These are phyloP conservation scores for Phytophthora fragariae DNA, from an alignment of 352 stramenopile species.

Conservation along the genomic window DNA sequence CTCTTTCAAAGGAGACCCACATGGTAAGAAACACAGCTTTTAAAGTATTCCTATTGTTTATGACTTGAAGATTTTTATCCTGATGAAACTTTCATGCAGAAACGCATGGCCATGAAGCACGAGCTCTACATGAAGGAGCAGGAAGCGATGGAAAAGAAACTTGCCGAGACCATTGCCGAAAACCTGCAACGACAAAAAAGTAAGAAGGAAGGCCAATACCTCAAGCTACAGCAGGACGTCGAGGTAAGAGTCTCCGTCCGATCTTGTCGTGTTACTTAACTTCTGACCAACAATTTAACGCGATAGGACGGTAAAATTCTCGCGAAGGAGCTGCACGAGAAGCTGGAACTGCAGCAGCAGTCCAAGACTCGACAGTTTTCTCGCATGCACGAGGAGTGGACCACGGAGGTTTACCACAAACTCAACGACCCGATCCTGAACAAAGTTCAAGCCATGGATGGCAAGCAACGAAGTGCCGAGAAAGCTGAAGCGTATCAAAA, in stretches of 20 bases:
- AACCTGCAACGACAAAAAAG: conserved; percentile 69
- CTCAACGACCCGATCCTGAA: conserved; percentile 71
- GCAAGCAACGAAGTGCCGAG: conserved; percentile 50
- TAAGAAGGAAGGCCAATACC: conserved; percentile 72
- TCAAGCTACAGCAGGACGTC: conserved; percentile 76
- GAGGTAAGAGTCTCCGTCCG: conserved; percentile 41
- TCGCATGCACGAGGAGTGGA: conserved; percentile 84
- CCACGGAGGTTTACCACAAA: conserved; percentile 65
- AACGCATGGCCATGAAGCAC: conserved; percentile 79
- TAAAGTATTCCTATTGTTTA: neutral
- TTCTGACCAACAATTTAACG: neutral
- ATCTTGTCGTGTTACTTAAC: neutral
- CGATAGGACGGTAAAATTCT: conserved; percentile 60
- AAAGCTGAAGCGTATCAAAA: conserved; percentile 67
- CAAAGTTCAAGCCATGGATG: conserved; percentile 64
- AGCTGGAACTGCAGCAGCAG: conserved; percentile 69
- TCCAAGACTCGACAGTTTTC: conserved; percentile 66
- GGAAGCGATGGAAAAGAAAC: conserved; percentile 65
- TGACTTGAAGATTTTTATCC: neutral
- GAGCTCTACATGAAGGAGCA: conserved; percentile 79
- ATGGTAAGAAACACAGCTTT: conserved; percentile 27
- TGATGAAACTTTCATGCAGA: conserved; percentile 32
- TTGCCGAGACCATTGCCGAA: conserved; percentile 69
- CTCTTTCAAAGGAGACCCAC: conserved; percentile 69
- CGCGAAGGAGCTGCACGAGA: conserved; percentile 68